Percentiles rank a stretch among this genome's conserved stretches.
phyloP scores from a whole-genome alignment of 345 rosid species.

The Populus nigra region DNA sequence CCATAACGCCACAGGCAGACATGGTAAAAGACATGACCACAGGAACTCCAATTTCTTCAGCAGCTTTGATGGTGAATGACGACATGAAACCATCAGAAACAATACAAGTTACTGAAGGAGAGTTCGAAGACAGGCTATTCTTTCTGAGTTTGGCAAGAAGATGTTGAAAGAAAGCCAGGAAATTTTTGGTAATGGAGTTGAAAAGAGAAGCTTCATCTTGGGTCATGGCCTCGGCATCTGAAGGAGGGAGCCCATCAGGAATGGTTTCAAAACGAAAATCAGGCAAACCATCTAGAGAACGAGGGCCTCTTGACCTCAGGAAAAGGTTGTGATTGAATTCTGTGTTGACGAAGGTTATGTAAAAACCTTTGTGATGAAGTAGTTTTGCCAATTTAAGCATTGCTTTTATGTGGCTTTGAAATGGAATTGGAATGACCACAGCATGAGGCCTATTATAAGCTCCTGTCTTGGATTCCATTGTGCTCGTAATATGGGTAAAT shows the following conservation, averaged over 20 bases:
- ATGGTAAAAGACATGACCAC: background rate
- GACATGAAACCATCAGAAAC: conserved; percentile 15
- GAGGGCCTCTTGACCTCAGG: background rate
- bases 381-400: conserved; percentile 3
- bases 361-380: background rate
- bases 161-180: background rate
- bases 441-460: background rate
- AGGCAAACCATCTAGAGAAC: background rate
- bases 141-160: background rate
- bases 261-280: background rate
- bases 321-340: conserved; percentile 2
- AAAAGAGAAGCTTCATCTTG: background rate
- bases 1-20: conserved; percentile 17
- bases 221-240: too few species aligned
- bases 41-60: conserved; percentile 14
- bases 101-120: conserved; percentile 15
- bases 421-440: background rate
- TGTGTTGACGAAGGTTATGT: conserved; percentile 4
- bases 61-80: background rate
- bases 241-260: too few species aligned
- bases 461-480: too few species aligned
- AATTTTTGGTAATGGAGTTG: background rate
- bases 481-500: too few species aligned
- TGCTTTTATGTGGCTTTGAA: background rate
- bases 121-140: background rate